Base-by-base conservation (phyloP, 768 basidiomycete species). In the Zangia roseola region DNA sequence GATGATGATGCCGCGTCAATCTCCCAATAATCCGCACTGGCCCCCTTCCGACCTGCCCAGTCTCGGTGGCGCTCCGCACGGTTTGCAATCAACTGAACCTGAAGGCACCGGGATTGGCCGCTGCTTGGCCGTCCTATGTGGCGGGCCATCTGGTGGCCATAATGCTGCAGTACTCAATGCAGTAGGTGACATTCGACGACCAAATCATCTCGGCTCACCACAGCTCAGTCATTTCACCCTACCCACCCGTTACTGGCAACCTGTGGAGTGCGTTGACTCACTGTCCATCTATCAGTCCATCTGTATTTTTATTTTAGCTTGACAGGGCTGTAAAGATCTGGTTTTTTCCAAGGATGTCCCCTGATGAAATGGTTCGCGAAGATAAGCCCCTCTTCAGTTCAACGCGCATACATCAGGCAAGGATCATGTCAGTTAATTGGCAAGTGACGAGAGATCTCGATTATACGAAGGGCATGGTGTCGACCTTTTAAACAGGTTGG, bases 311-410 rank as follows among this genome's bases (percentile, higher is more conserved):
- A 21, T 28, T 47, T 13, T 45, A 91, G 88, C 71, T 88, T 55
- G 89, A 91, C 54, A 78, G 86, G 49, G 69, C 74, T 3, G 79
- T 89, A 28, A 90, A 90, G 65, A 87, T 91, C 6, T 91, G 89
- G 89, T 70, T 74, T 39, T 65, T 85, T 17, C 75, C 78, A 21
- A 67, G 63, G 2, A 69, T 65, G 28, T 61, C 70, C 17, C 45
- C 53, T 3, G 63, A 72, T n/a, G 52, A 63, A 42, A 68, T 83
- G 42, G 69, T 71, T 40, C 74, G 86, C 28, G 83, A 85, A 62
- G 88, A 91, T 51, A 90, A 89, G 52, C 88, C 89, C 0, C 61
- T 91, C 3, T 90, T 89, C 60, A 85, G 82, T 55, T 86, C 80
- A 35, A 74, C 77, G 23, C 69, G 74, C 25, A 73, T 91, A 12